These are phyloP conservation scores for Geotrichum candidum DNA, from an alignment of 1,139 yeast genomes.

Conservation along the genomic window DNA sequence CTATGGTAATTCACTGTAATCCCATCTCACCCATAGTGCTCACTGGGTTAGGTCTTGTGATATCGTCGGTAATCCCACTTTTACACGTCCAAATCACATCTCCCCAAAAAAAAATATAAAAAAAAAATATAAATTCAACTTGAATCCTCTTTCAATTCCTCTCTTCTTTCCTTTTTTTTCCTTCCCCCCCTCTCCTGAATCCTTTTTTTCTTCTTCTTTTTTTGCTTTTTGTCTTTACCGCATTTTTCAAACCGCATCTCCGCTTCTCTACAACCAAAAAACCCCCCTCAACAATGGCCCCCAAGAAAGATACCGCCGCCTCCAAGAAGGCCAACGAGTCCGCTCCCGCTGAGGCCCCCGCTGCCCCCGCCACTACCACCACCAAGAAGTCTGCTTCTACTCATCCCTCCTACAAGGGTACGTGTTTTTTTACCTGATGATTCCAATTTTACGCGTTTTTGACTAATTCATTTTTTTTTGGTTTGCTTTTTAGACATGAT, in stretches of 20 bases:
- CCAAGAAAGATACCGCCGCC: slow-evolving; percentile 1
- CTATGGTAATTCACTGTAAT: neutral
- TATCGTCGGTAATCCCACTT: slow-evolving; percentile 1
- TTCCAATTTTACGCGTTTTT: neutral
- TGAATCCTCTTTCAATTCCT: slow-evolving; percentile 8
- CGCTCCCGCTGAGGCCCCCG: slow-evolving; percentile 23
- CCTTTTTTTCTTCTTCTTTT: slow-evolving; percentile 8
- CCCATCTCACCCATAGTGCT: neutral
- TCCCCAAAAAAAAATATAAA: neutral
- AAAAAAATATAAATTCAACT: neutral
- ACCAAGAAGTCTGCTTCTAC: slow-evolving; percentile 29
- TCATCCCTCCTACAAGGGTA: slow-evolving; percentile 42
- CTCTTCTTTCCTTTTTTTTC: slow-evolving; percentile 7
- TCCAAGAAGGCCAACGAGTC: slow-evolving; percentile 3
- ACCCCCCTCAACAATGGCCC: neutral
- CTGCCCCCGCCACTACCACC: slow-evolving; percentile 27
- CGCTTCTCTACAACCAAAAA: neutral
- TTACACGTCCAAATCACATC: neutral
- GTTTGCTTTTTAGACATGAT: slow-evolving; percentile 54
- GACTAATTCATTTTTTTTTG: neutral
- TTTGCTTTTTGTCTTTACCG: slow-evolving; percentile 4
- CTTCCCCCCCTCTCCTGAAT: slow-evolving; percentile 9
- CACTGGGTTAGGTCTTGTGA: slow-evolving; percentile 16
- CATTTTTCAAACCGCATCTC: neutral
- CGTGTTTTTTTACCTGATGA: slow-evolving; percentile 12